Base-by-base conservation (phyloP, 352 stramenopile species). In the Hyaloperonospora brassicae region DNA sequence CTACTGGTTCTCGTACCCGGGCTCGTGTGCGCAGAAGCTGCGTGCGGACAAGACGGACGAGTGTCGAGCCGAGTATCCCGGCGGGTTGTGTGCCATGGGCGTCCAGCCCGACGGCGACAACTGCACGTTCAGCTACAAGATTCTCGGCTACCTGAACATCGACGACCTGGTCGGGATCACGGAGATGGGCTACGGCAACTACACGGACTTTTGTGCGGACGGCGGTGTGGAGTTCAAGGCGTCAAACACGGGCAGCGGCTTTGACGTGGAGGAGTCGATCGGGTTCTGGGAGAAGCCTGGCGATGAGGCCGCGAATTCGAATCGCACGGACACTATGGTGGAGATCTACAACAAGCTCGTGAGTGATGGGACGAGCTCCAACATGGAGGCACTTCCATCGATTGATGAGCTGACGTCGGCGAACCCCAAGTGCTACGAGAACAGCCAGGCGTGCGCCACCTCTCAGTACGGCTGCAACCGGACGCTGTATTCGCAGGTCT, bases 1-100 rank as follows among this genome's bases (percentile, higher is more conserved):
- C 47, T 83, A 81, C 61, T 91, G 80, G 84, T 91, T 84, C 62
- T 93, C 84, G 14, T 91, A 86, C 68, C 80, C 83, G 2, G 88
- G 87, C 52, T 85, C 62, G 14, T 92, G 79, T 43, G 74, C 72
- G 10, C 57, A 65, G 38, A 39, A 59, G 39, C 50, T 52, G 13
- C 87, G 70, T 64, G 49, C 23, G 10, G 46, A 59, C 25, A 89
- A 86, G 60, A 84, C 70, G 0, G 59, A 52, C 1, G 41, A 49
- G 10, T 86, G 72, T 56, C 73, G 76, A 13, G 45, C 30, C 0
- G 45, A 70, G 21, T 72, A 77, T 47, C 35, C 62, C 0, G 73
- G 73, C 36, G 77, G 77, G 3, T 44, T 86, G 34, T 87, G 77
- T 22, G 39, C 66, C 12, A 24, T 72, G 10, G 78, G 78, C 7